These are phyloP conservation scores for Yamadazyma siamensis DNA, from an alignment of 1,139 yeast genomes.

Conservation along the genomic window DNA sequence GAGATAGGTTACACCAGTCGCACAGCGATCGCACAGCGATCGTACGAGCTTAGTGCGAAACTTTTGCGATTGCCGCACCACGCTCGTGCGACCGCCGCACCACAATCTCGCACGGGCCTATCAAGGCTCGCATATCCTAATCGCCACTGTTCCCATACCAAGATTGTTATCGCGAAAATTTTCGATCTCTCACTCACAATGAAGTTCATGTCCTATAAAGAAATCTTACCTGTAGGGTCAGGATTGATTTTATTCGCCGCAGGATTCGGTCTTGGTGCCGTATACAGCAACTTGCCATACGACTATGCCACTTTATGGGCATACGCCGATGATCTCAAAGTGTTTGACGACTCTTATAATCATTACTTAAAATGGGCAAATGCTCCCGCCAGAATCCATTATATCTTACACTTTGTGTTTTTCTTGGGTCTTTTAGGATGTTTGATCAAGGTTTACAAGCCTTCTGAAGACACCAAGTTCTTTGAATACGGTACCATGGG, in stretches of 20 bases:
- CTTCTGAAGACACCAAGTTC: slow-evolving; percentile 74
- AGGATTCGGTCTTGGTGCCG: slow-evolving; percentile 75
- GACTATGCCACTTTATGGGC: slow-evolving; percentile 77
- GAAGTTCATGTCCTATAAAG: slow-evolving; percentile 30
- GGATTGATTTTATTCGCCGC: slow-evolving; percentile 48
- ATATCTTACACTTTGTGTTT: slow-evolving; percentile 58
- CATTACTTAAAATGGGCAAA: slow-evolving; percentile 76
- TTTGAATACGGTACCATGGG: slow-evolving; percentile 88
- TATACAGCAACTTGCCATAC: slow-evolving; percentile 78
- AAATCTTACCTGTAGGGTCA: slow-evolving; percentile 49
- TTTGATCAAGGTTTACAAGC: slow-evolving; percentile 78
- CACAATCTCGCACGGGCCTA: no score
- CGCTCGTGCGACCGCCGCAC: no score
- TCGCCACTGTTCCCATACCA: no score
- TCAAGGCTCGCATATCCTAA: no score
- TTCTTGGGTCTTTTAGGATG: slow-evolving; percentile 68
- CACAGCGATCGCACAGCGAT: no score
- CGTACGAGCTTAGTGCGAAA: no score
- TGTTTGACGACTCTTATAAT: slow-evolving; percentile 57
- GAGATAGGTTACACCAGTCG: no score
- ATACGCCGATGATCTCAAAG: slow-evolving; percentile 45
- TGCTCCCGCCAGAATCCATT: slow-evolving; percentile 57
- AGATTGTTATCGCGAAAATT: no score
- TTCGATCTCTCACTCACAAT: no score
- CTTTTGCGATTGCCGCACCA: no score